Conservation (phyloP, 768 basidiomycete genomes). For the Agrocybe pediades region DNA sequence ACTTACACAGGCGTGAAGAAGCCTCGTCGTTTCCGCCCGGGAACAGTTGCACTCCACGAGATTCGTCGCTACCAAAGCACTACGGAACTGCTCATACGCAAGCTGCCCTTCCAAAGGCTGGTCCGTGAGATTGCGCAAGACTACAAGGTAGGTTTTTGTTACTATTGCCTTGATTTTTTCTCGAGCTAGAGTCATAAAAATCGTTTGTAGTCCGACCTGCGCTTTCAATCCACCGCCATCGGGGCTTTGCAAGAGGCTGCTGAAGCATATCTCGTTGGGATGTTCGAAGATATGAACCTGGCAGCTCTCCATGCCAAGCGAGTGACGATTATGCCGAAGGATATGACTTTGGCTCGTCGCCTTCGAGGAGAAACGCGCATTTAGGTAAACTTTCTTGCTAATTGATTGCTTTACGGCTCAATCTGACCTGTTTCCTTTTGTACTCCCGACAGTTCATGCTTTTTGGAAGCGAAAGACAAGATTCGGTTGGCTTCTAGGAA, state of each 20-base stretch:
- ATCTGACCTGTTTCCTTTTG: too few species aligned
- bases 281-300: constrained; percentile 77
- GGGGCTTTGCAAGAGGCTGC: constrained; percentile 84
- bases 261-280: constrained; percentile 75
- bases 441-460: too few species aligned
- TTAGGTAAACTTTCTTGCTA: too few species aligned
- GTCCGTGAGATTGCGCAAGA: constrained; percentile 25
- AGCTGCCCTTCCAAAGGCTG: constrained; percentile 24
- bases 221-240: constrained; percentile 82
- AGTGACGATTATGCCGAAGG: constrained; percentile 83
- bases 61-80: constrained; percentile 22
- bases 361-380: constrained; percentile 59
- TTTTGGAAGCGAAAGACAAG: too few species aligned
- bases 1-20: constrained; percentile 44
- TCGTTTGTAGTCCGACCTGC: constrained; percentile 49
- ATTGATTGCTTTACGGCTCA: too few species aligned
- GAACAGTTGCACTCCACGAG: constrained; percentile 22
- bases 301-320: constrained; percentile 87
- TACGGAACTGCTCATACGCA: constrained; percentile 21
- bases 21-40: constrained; percentile 37
- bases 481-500: too few species aligned
- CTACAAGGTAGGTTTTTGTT: constrained; percentile 13
- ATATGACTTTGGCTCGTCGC: constrained; percentile 78
- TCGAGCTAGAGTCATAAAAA: constrained; percentile 53
- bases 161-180: not conserved